Conservation (phyloP, 257 asterid species). For the Solanum rostratum region DNA sequence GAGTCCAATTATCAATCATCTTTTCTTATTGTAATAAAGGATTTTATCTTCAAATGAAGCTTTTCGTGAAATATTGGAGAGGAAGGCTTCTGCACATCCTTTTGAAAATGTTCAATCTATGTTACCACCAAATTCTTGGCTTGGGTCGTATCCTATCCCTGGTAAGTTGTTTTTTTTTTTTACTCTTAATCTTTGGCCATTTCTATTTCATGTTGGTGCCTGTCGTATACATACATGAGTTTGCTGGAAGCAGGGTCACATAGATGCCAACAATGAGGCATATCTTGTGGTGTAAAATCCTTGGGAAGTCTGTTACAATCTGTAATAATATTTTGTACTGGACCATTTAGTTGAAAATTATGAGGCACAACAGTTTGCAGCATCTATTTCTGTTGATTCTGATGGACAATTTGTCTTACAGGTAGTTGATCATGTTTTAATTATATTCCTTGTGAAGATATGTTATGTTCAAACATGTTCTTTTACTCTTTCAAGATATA, state of each 20-base stretch:
- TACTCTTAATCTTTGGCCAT: neutral
- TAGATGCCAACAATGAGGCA: neutral
- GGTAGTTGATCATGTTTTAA: neutral
- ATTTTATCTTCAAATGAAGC: conserved; percentile 32
- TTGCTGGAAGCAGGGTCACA: neutral
- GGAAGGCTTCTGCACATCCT: conserved; percentile 89
- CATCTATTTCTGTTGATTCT: neutral
- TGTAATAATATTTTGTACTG: neutral
- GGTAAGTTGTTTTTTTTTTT: conserved; percentile 30
- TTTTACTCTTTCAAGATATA: neutral
- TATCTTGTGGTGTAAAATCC: neutral
- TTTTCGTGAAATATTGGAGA: conserved; percentile 84
- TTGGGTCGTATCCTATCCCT: conserved; percentile 68
- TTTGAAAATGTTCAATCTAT: conserved; percentile 81
- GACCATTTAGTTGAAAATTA: neutral
- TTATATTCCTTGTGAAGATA: neutral
- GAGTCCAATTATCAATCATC: neutral
- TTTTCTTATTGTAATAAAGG: neutral
- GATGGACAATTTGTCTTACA: neutral
- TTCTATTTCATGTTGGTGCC: neutral
- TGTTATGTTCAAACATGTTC: neutral
- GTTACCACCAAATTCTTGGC: conserved; percentile 85
- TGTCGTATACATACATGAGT: neutral
- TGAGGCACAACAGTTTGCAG: neutral
- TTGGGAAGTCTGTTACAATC: neutral